Evolutionary conservation across 768 basidiomycete species (phyloP).

Genomic region (Coprinopsis marcescibilis): DNA sequence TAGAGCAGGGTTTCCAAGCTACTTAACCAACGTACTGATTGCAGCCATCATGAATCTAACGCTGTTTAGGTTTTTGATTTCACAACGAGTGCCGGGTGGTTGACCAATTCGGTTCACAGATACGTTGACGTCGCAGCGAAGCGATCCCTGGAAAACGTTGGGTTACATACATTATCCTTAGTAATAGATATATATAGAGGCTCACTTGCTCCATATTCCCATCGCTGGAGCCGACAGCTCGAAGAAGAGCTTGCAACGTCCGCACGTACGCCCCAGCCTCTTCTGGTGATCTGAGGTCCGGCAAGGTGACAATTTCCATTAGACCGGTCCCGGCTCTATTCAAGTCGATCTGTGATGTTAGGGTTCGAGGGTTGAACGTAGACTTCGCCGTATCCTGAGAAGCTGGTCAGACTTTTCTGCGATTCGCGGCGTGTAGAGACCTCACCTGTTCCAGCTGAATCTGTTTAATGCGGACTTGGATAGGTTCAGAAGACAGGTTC

Average conservation of each 20-base stretch:
- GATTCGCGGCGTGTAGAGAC: neutral
- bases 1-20: neutral
- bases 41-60: constrained; percentile 79
- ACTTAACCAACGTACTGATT: constrained; percentile 52
- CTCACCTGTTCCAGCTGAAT: constrained; percentile 92
- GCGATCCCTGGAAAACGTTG: constrained; percentile 89
- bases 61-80: constrained; percentile 96
- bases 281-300: constrained; percentile 85
- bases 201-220: constrained; percentile 95
- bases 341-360: constrained; percentile 67
- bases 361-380: constrained; percentile 46
- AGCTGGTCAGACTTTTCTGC: neutral
- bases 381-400: constrained; percentile 89
- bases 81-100: constrained; percentile 76
- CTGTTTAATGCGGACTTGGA: constrained; percentile 78
- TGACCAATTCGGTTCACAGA: constrained; percentile 71
- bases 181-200: constrained; percentile 2
- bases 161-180: too few relatives aligned
- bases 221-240: constrained; percentile 83
- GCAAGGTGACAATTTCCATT: constrained; percentile 94
- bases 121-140: constrained; percentile 94
- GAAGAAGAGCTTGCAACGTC: constrained; percentile 72
- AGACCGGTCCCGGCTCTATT: constrained; percentile 87
- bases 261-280: constrained; percentile 87
- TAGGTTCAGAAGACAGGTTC: constrained; percentile 20